Evolutionary conservation across 2,329 filamentous ascomycete species (phyloP).

Genomic region (Claviceps paspali): DNA sequence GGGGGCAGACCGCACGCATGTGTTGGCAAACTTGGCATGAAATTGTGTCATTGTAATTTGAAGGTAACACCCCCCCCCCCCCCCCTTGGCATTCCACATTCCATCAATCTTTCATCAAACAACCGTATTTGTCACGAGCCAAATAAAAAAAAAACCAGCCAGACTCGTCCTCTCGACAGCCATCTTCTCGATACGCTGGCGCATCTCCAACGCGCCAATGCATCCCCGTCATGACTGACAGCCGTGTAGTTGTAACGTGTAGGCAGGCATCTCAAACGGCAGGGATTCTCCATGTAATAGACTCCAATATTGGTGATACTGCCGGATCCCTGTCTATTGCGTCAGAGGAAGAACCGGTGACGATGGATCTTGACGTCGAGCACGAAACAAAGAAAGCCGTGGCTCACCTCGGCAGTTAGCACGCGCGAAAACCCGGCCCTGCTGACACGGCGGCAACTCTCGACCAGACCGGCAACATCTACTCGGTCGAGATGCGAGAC

Average conservation of each 20-base stretch:
- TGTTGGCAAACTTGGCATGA: no score
- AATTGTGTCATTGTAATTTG: no score
- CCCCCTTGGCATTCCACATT: no score
- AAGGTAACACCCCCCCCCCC: no score
- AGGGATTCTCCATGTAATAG: conserved; percentile 29
- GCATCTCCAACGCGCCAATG: no score
- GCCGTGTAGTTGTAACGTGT: no score
- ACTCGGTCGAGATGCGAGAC: conserved; percentile 25
- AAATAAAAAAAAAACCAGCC: no score
- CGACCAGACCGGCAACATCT: conserved; percentile 70
- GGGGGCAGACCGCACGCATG: no score
- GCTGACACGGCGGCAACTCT: conserved; percentile 59
- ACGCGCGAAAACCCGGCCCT: conserved; percentile 11
- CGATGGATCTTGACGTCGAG: conserved; percentile 25
- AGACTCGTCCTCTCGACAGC: no score
- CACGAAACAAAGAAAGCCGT: conserved; percentile 27
- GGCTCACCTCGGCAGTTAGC: conserved; percentile 20
- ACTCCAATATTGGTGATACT: conserved; percentile 38
- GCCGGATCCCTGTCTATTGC: conserved; percentile 37
- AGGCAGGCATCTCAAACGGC: conserved; percentile 28
- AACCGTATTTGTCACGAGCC: no score
- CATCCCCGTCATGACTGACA: conserved; percentile 38
- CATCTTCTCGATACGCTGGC: no score
- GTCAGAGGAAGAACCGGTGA: conserved; percentile 48
- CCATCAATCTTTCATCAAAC: no score